These are phyloP conservation scores for Barnettozyma siamensis DNA, from an alignment of 805 yeast species.

Conservation along the genomic window DNA sequence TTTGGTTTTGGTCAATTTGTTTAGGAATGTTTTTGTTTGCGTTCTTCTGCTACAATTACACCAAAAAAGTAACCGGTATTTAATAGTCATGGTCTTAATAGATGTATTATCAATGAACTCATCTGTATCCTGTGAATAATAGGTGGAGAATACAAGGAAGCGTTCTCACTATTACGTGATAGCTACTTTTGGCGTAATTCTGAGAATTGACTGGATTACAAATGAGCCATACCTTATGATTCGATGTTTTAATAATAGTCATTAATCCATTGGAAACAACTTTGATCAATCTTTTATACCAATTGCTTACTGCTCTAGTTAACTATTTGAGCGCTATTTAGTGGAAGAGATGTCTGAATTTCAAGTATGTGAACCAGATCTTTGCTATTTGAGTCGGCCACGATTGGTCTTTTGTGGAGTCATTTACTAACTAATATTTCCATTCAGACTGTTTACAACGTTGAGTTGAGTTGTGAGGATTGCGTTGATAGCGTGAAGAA, in stretches of 20 bases:
- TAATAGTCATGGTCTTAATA: neutral
- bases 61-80: constrained; percentile 38
- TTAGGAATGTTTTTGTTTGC: constrained; percentile 43
- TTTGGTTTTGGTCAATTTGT: constrained; percentile 59
- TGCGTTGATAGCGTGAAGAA: constrained; percentile 22
- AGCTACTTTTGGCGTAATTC: neutral
- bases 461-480: constrained; percentile 74
- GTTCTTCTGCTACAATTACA: constrained; percentile 40
- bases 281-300: too few relatives aligned
- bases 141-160: too few relatives aligned
- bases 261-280: neutral
- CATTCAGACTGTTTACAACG: constrained; percentile 63
- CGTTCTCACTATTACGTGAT: too few relatives aligned
- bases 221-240: neutral
- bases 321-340: too few relatives aligned
- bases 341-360: constrained; percentile 4
- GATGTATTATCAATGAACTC: neutral
- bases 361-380: constrained; percentile 7
- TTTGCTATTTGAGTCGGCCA: too few relatives aligned
- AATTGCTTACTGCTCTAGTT: too few relatives aligned
- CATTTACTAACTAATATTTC: neutral
- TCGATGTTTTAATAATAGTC: neutral
- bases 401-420: too few relatives aligned
- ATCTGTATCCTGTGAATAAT: too few relatives aligned
- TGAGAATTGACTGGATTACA: neutral